phyloP scores from a whole-genome alignment of 305 asterid species.

The Plantago coronopus region DNA sequence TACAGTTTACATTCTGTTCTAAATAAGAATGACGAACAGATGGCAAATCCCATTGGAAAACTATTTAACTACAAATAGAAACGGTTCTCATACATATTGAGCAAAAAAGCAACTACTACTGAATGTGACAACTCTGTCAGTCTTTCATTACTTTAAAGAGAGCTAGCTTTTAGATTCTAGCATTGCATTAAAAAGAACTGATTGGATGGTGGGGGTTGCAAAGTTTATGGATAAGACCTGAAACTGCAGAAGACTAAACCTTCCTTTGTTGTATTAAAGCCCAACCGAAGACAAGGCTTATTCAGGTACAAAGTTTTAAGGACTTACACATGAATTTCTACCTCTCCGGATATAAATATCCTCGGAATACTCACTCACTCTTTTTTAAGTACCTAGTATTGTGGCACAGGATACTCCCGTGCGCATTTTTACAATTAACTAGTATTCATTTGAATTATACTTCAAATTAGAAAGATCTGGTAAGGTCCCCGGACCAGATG shows the following conservation, averaged over 20 bases:
- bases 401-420: no score
- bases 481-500: no score
- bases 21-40: background rate
- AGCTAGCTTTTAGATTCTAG: background rate
- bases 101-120: background rate
- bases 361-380: slow-evolving; percentile 13
- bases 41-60: background rate
- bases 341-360: slow-evolving; percentile 13
- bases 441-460: no score
- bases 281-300: slow-evolving; percentile 15
- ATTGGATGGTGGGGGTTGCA: background rate
- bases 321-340: slow-evolving; percentile 9
- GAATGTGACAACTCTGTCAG: background rate
- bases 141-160: background rate
- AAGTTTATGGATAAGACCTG: slow-evolving; percentile 7
- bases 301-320: slow-evolving; percentile 1
- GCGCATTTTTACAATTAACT: no score
- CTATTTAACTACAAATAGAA: background rate
- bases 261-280: background rate
- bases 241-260: slow-evolving; percentile 14
- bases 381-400: background rate
- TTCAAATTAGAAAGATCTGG: no score
- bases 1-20: background rate
- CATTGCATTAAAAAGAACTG: background rate
- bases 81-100: background rate